A percentile compares a stretch with the other conserved stretches of the same genome.
Conservation (phyloP, 164 flowering plant genomes). For the Chimonanthus salicifolius region DNA sequence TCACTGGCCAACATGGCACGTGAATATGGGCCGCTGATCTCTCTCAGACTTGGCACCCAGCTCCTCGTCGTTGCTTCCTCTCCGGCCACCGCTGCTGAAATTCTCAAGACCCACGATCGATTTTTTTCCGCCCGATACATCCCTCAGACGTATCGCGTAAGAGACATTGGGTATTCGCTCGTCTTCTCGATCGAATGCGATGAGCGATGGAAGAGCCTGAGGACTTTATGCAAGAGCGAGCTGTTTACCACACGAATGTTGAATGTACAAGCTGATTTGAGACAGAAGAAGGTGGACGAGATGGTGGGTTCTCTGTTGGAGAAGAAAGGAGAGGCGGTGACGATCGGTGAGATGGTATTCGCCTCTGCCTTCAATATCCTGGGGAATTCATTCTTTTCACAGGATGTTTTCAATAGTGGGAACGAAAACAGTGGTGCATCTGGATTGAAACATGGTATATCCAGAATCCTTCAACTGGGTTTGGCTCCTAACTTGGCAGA, state of each 20-base stretch:
- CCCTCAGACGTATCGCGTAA: constrained; percentile 2
- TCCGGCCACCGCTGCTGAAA: constrained; percentile 23
- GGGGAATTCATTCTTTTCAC: constrained; percentile 17
- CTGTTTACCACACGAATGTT: constrained; percentile 27
- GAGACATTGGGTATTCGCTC: background rate
- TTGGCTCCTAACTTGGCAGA: constrained; percentile 7
- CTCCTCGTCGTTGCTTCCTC: constrained; percentile 29
- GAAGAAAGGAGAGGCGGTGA: constrained; percentile 17
- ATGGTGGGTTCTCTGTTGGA: constrained; percentile 10
- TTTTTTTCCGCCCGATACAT: constrained; percentile 22
- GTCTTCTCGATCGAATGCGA: constrained; percentile 20
- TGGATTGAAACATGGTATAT: background rate
- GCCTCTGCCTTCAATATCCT: constrained; percentile 22
- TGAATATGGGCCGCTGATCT: constrained; percentile 28
- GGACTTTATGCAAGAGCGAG: constrained; percentile 28
- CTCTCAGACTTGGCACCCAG: constrained; percentile 23
- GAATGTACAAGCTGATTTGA: constrained; percentile 17
- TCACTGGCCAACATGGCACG: constrained; percentile 16
- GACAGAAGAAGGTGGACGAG: constrained; percentile 24
- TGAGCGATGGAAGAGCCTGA: constrained; percentile 28
- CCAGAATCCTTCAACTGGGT: background rate
- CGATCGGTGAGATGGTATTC: constrained; percentile 18
- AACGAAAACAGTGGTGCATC: background rate
- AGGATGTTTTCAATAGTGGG: constrained; percentile 18
- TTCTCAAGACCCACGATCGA: constrained; percentile 34